Evolutionary conservation across 306 rosid genomes (phyloP), one percentile per base, ranked within the genome.

Genomic region (Dryas octopetala): DNA sequence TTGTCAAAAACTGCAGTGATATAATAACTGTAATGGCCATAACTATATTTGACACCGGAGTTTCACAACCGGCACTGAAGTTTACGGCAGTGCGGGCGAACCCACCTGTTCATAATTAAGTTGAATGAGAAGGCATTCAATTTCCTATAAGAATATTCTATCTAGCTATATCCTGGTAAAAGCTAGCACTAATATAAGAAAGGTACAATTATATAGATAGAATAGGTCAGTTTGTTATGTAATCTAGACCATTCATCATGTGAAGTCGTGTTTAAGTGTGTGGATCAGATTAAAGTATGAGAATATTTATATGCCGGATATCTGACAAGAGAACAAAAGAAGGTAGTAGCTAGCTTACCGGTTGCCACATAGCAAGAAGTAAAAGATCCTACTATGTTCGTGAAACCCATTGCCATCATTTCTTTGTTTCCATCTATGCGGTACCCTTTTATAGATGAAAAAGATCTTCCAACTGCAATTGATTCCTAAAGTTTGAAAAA

Each of bases 361-460:
- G 97, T 91, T 59, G 98, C 96, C 52, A 89, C 89, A 76, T 90
- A 95, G 83, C 97, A 95, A 8, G 98, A 95, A 71, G 97, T 90
- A 57, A 89, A 82, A 54, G 98, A 95, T 61, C 98, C 98, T 4
- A 87, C 81, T 60, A 95, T 75, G 89, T 95, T 95, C 85, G 89
- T 87, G 75, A 86, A 62, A 15, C 98, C 97, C 53, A 91, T 78
- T 9, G 97, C 87, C 41, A 91, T 54, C 98, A 91, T 89, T 74
- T 95, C 97, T 80, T 82, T 95, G 91, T 91, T 95, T 26, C 97
- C 98, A 40, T 90, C 93, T 4, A 90, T 78, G 73, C 74, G 91
- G 82, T 91, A 95, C 16, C 93, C 95, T 83, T 88, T 87, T 41
- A 95, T 80, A 7, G 96, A 76, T 32, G 97, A 89, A 67, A 95